Conservation (phyloP, 2,329 filamentous ascomycete species). For the Ophiostoma australiae region DNA sequence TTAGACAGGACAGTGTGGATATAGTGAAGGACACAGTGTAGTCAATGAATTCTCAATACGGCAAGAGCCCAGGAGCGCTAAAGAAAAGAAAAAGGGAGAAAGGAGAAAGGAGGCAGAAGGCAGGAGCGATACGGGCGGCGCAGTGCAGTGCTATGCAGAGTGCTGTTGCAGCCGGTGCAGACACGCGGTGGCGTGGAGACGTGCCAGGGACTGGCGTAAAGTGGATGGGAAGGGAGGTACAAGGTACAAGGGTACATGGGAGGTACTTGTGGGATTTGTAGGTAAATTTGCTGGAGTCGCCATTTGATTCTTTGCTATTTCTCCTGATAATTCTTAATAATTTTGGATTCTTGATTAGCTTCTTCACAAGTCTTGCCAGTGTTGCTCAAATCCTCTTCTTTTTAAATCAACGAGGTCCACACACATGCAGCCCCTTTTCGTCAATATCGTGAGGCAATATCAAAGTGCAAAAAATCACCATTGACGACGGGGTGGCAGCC, state of each 20-base stretch:
- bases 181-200: background rate
- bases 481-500: background rate
- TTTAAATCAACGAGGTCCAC: background rate
- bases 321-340: background rate
- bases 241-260: background rate
- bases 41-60: background rate
- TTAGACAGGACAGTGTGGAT: background rate
- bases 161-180: background rate
- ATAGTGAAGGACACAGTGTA: background rate
- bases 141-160: background rate
- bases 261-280: background rate
- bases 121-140: conserved; percentile 10
- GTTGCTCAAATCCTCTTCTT: background rate
- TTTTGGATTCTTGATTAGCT: background rate
- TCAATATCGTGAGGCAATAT: background rate
- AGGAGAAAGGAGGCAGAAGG: background rate
- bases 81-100: background rate
- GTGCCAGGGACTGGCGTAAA: conserved; percentile 14
- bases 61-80: conserved; percentile 4
- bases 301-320: background rate
- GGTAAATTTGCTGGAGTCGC: background rate
- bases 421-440: background rate
- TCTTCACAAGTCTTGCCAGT: background rate
- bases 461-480: background rate
- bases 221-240: background rate